Evolutionary conservation across 2,329 filamentous ascomycete genomes (phyloP).

Genomic region (Lithohypha guttulata): DNA sequence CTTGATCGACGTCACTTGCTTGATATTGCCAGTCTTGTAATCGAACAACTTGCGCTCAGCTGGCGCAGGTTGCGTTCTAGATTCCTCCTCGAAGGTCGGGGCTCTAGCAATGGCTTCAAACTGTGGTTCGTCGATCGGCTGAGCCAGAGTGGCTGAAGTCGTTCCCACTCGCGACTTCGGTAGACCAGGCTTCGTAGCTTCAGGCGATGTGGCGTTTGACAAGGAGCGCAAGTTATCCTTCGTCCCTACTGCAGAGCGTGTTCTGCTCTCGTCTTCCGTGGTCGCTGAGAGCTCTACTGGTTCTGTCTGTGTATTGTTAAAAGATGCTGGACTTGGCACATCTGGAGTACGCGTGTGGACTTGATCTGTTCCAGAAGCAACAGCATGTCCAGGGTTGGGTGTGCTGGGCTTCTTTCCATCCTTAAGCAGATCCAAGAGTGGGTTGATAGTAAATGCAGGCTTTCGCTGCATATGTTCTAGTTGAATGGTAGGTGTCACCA

Average conservation of each 20-base stretch:
- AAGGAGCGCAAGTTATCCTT: conserved; percentile 14
- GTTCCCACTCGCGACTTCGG: conserved; percentile 17
- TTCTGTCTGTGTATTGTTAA: conserved; percentile 16
- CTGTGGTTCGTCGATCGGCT: conserved; percentile 31
- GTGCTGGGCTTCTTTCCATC: neutral
- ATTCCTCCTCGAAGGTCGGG: conserved; percentile 11
- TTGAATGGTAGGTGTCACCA: neutral
- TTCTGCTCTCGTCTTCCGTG: conserved; percentile 18
- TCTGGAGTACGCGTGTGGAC: too few species aligned
- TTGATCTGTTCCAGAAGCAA: conserved; percentile 8
- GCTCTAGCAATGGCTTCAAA: conserved; percentile 25
- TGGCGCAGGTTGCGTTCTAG: conserved; percentile 15
- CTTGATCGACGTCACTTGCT: conserved; percentile 20
- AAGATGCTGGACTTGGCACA: neutral
- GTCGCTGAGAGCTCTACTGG: conserved; percentile 38
- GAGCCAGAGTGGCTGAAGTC: conserved; percentile 31
- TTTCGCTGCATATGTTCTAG: neutral
- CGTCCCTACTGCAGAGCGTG: conserved; percentile 2
- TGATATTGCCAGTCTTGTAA: conserved; percentile 19
- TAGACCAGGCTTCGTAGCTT: conserved; percentile 16
- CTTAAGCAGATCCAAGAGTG: neutral
- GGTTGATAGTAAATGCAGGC: neutral
- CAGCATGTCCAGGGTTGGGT: neutral
- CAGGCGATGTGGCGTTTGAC: conserved; percentile 10
- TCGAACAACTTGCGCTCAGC: conserved; percentile 18